Evolutionary conservation across 345 rosid species (phyloP).

Genomic region (Mercurialis annua): DNA sequence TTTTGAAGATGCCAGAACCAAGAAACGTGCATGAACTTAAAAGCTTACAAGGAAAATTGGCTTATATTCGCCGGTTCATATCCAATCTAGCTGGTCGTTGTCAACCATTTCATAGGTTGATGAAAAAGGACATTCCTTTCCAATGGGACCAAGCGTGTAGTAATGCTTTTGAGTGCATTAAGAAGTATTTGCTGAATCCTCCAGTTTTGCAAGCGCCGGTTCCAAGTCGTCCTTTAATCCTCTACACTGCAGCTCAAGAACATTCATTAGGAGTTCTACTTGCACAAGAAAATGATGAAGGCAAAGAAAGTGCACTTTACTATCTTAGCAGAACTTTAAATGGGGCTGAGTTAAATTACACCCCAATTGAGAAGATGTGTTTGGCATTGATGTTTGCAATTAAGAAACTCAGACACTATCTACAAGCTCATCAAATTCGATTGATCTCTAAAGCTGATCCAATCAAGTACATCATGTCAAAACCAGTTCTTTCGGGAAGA

Average conservation of each 20-base stretch:
- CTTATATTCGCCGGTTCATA: not conserved
- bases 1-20: not conserved
- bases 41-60: slow-evolving; percentile 3
- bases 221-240: too few relatives aligned
- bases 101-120: not conserved
- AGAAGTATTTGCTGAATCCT: too few relatives aligned
- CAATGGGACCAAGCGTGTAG: too few relatives aligned
- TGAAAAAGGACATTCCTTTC: slow-evolving; percentile 1
- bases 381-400: not conserved
- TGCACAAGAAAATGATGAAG: too few relatives aligned
- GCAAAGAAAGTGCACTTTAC: too few relatives aligned
- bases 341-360: not conserved
- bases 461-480: not conserved
- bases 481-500: not conserved
- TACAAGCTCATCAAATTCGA: not conserved
- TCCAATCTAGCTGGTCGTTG: not conserved
- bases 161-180: too few relatives aligned
- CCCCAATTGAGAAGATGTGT: not conserved
- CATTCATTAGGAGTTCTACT: too few relatives aligned
- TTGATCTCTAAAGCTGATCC: not conserved
- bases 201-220: too few relatives aligned
- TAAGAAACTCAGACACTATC: not conserved
- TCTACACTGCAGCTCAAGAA: too few relatives aligned
- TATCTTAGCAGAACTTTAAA: not conserved
- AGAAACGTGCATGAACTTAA: not conserved